Evolutionary conservation across 371 early-diverging fungal genomes (phyloP).

Genomic region (Mucor circinelloides): DNA sequence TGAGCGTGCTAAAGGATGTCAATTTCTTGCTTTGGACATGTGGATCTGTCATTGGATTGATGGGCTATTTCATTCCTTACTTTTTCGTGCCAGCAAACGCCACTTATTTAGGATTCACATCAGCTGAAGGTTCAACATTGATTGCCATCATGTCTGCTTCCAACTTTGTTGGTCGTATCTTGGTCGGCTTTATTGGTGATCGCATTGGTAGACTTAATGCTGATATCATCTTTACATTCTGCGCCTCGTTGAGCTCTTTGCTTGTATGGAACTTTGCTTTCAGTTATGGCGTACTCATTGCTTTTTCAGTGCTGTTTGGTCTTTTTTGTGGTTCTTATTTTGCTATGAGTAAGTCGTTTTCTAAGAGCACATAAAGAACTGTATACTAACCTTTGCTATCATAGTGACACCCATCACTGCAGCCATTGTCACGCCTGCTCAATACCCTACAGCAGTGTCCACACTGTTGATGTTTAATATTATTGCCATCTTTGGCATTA

Average conservation of each 20-base stretch:
- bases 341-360: constrained; percentile 14
- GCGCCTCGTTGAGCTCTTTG: constrained; percentile 48
- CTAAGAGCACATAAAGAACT: background rate
- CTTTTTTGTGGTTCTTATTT: constrained; percentile 57
- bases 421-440: constrained; percentile 28
- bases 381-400: background rate
- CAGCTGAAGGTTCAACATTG: constrained; percentile 33
- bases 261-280: constrained; percentile 64
- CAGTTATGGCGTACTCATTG: constrained; percentile 38
- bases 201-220: constrained; percentile 61
- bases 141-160: constrained; percentile 33
- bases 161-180: constrained; percentile 34
- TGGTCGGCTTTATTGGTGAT: constrained; percentile 42
- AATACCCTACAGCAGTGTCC: constrained; percentile 37
- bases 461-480: constrained; percentile 33
- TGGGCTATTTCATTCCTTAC: constrained; percentile 39
- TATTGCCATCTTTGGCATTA: constrained; percentile 35
- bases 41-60: constrained; percentile 30
- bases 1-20: constrained; percentile 13
- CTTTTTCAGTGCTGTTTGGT: constrained; percentile 59
- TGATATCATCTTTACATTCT: constrained; percentile 44
- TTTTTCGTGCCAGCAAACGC: constrained; percentile 42
- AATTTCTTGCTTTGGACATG: constrained; percentile 29
- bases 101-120: constrained; percentile 24
- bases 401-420: constrained; percentile 43